Base-by-base conservation (phyloP, 2,329 filamentous ascomycete genomes). In the Fusarium heterosporum region DNA sequence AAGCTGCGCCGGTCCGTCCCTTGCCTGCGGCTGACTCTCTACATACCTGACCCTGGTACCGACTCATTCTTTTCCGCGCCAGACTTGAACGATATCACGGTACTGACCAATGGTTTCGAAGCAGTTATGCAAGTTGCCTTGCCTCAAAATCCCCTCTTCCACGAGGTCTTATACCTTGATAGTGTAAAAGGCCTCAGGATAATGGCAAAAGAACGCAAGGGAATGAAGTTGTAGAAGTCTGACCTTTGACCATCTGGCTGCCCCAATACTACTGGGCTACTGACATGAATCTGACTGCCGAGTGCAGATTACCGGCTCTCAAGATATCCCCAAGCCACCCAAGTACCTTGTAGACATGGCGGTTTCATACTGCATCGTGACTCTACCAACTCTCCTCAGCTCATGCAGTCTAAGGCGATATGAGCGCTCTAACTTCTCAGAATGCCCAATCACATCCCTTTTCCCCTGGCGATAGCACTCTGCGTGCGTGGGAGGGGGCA, bases 1-100 rank as follows among this genome's bases (percentile, higher is more conserved):
- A 32, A n/a, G 61, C 39, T 52, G 49, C 29, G n/a, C 51, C 65
- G 65, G 55, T 69, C 65, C 55, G 55, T 66, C 65, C 65, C 65
- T 69, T 62, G 32, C 41, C 55, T 63, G 51, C 60, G 59, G 60
- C 60, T 63, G 60, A 64, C 25, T 41, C n/a, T 25, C 13, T 46
- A 29, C 43, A 51, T 46, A 36, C 42, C 45, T 47, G 19, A 38
- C 41, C 50, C 49, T 29, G 14, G 59, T 40, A 46, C 43, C 40
- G 26, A 49, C 17, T 26, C 17, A 40, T 38, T 22, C n/a, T 47
- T 36, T 43, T 48, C 28, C 22, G n/a, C 49, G 7, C n/a, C 28
- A 61, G 7, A 32, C 17, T 32, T 25, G 5, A 34, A 34, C 30
- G 4, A 28, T 48, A 13, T 53, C 50, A 56, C 47, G 11, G 11